Base-by-base conservation (phyloP, 768 basidiomycete species). In the Aureoboletus auriporus region DNA sequence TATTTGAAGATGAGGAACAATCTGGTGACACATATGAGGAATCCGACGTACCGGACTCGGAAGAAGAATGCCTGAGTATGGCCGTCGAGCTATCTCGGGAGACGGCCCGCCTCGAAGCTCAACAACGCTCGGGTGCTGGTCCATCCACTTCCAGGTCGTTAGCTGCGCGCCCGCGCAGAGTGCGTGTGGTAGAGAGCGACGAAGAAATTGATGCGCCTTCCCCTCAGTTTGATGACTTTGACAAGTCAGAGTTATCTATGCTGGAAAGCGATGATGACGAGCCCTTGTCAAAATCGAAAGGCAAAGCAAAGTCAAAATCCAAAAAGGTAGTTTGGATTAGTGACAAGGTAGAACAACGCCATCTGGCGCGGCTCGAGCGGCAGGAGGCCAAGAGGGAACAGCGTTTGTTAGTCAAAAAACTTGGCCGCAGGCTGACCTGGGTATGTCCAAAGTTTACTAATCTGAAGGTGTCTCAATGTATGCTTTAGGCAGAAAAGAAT, bases 401-500 rank as follows among this genome's bases (percentile, higher is more conserved):
- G 61, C 62, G 58, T 40, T 72, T 63, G 36, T 59, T 89, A 56
- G 67, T 70, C 42, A 57, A 67, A 49, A 74, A 84, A 59, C 70
- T 93, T 9, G 89, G 90, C 8, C 79, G 93, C 26, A 81, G 75
- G 55, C 69, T 95, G 54, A 91, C 89, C 11, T 75, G 79, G 66
- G 83, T 89, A 61, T 49, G 81, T 64, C 14, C 42, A 11, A 26
- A 31, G 51, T 36, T 45, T 29, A 26, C 30, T 55, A 16, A 53
- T 63, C 28, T 49, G 33, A 42, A 12, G 17, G 6, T 13, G 40
- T 34, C 6, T 44, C n/a, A 57, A 35, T 56, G 20, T 33, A 17
- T 54, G n/a, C 51, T 43, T 5, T 44, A 93, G 88, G 80, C 86
- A 7, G 89, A 92, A 66, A 88, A 77, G 60, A 73, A 79, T 1